A percentile compares a stretch with the other conserved stretches of the same genome.
Conservation (phyloP, 805 yeast genomes). For the Metschnikowia kunwiensis region DNA sequence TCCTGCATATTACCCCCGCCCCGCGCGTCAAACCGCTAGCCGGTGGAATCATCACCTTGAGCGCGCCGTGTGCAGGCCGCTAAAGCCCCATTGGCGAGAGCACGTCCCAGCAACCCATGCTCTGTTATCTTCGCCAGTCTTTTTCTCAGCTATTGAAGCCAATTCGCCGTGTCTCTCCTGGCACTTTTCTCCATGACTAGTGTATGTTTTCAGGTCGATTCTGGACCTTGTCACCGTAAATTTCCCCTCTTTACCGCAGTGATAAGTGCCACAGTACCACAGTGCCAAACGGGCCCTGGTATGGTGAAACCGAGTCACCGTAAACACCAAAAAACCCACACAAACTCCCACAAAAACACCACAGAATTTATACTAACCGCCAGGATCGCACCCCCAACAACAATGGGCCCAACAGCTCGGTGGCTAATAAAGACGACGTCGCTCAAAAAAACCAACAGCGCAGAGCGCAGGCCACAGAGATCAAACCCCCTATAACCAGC, state of each 20-base stretch:
- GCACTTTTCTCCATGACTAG: not conserved
- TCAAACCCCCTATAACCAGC: conserved; percentile 14
- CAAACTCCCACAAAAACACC: not conserved
- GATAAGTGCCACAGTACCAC: too few relatives aligned
- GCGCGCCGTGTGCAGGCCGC: conserved; percentile 1
- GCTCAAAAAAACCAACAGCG: conserved; percentile 15
- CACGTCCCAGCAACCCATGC: conserved; percentile 4
- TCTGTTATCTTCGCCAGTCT: not conserved
- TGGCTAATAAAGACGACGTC: conserved; percentile 17
- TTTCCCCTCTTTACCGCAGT: too few relatives aligned
- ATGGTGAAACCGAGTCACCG: not conserved
- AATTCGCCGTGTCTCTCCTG: not conserved
- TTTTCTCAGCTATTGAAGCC: not conserved
- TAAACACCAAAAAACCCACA: not conserved
- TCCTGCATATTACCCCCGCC: conserved; percentile 1
- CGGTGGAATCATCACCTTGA: not conserved
- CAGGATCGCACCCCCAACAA: conserved; percentile 10
- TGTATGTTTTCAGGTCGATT: too few relatives aligned
- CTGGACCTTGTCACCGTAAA: too few relatives aligned
- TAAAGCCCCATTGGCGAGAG: conserved; percentile 2
- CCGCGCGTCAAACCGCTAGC: conserved; percentile 4
- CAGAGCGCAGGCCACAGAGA: conserved; percentile 14
- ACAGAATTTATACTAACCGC: conserved; percentile 1
- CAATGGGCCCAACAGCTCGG: conserved; percentile 15
- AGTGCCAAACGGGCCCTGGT: too few relatives aligned